Conservation (phyloP, 1,284 basidiomycete species). For the Lentinus polychrous region DNA sequence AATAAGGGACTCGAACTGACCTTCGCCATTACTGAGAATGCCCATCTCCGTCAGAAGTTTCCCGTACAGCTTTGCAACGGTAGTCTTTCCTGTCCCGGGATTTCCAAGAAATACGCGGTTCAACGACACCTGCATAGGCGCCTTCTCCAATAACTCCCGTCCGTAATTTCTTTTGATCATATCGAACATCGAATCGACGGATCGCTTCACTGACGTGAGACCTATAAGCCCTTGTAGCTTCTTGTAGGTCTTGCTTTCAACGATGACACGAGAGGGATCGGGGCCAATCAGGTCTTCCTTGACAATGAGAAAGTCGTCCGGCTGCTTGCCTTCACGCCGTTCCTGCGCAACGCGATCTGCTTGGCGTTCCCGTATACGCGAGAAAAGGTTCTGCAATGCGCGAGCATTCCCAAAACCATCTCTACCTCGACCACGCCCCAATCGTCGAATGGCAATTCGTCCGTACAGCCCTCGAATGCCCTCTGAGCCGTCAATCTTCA, state of each 20-base stretch:
- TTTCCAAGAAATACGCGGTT: slow-evolving; percentile 59
- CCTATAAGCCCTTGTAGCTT: slow-evolving; percentile 49
- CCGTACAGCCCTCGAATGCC: slow-evolving; percentile 48
- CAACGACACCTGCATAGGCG: slow-evolving; percentile 45
- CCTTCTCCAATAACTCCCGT: slow-evolving; percentile 48
- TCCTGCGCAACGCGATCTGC: slow-evolving; percentile 37
- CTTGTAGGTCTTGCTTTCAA: slow-evolving; percentile 40
- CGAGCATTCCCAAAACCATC: slow-evolving; percentile 63
- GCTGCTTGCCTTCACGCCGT: slow-evolving; percentile 29
- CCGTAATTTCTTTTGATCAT: slow-evolving; percentile 46
- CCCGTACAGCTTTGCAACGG: slow-evolving; percentile 59
- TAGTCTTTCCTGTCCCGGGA: slow-evolving; percentile 64
- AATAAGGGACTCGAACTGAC: slow-evolving; percentile 26
- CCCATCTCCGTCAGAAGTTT: slow-evolving; percentile 52
- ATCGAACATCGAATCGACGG: slow-evolving; percentile 41
- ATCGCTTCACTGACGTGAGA: slow-evolving; percentile 47
- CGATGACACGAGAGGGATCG: slow-evolving; percentile 43
- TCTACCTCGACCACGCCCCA: slow-evolving; percentile 46
- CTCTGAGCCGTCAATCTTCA: slow-evolving; percentile 38
- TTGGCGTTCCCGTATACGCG: slow-evolving; percentile 41
- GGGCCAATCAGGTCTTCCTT: slow-evolving; percentile 58
- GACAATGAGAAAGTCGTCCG: slow-evolving; percentile 43
- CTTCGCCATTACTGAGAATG: slow-evolving; percentile 60
- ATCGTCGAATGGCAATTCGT: slow-evolving; percentile 46
- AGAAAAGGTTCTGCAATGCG: slow-evolving; percentile 45